Conservation (phyloP, 2,329 filamentous ascomycete species). For the Daldinia sp. region DNA sequence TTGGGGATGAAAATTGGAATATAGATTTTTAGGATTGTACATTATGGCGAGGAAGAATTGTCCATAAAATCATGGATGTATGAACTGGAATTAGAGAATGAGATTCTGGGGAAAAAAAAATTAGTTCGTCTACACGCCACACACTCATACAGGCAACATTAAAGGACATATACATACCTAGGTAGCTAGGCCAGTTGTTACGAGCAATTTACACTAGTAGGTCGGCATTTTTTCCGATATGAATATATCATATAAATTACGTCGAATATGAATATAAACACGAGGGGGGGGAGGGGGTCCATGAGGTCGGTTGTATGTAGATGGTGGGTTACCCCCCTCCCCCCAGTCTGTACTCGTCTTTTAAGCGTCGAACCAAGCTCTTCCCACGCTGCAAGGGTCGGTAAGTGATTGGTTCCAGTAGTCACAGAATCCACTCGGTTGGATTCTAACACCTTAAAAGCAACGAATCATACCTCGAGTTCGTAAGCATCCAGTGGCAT, state of each 20-base stretch:
- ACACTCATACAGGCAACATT: background rate
- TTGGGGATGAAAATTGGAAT: slow-evolving; percentile 33
- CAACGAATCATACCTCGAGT: slow-evolving; percentile 17
- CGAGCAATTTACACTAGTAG: too few species aligned
- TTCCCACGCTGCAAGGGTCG: background rate
- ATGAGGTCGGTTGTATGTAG: background rate
- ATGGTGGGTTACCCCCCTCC: too few species aligned
- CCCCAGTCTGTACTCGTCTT: background rate
- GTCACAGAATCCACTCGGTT: slow-evolving; percentile 1
- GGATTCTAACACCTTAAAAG: background rate
- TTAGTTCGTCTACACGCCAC: background rate
- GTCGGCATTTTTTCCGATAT: background rate
- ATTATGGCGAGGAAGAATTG: background rate
- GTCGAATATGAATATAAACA: background rate
- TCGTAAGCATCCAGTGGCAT: slow-evolving; percentile 13
- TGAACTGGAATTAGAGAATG: background rate
- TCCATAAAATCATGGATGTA: background rate
- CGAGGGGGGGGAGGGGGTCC: too few species aligned
- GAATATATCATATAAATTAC: background rate
- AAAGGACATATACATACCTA: background rate
- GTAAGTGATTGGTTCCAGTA: slow-evolving; percentile 2
- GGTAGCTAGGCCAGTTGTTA: too few species aligned
- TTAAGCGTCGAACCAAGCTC: background rate
- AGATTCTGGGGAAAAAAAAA: background rate
- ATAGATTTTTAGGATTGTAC: slow-evolving; percentile 28